phyloP scores from a whole-genome alignment of 1,284 basidiomycete genomes.

The Moniliella sp. region DNA sequence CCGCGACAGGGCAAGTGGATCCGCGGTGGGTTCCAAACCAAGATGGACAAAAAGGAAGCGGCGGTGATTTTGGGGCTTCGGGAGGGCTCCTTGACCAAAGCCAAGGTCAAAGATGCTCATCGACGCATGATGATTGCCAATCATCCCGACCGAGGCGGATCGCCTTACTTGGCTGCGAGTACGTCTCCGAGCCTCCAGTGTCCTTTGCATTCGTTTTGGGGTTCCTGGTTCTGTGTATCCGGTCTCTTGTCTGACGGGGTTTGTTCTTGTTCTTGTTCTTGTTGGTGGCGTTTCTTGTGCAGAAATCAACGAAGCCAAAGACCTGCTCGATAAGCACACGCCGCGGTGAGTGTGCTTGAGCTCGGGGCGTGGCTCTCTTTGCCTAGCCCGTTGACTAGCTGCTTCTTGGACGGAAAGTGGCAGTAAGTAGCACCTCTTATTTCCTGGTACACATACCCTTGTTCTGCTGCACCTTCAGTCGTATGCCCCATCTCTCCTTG shows the following conservation, averaged over 20 bases:
- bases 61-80: slow-evolving; percentile 61
- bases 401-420: no score
- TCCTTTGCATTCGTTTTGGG: not conserved
- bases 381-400: no score
- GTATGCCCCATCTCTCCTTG: no score
- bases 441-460: no score
- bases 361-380: no score
- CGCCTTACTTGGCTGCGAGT: slow-evolving; percentile 81
- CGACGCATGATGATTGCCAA: slow-evolving; percentile 41
- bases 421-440: no score
- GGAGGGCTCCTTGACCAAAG: slow-evolving; percentile 26
- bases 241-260: no score
- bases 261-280: no score
- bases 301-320: slow-evolving; percentile 34
- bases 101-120: slow-evolving; percentile 32
- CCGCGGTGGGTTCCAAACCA: slow-evolving; percentile 77
- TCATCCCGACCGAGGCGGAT: slow-evolving; percentile 89
- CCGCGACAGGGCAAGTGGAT: slow-evolving; percentile 78
- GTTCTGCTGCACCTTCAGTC: no score
- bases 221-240: not conserved
- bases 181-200: slow-evolving; percentile 3
- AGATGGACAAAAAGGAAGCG: slow-evolving; percentile 89
- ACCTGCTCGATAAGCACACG: slow-evolving; percentile 22
- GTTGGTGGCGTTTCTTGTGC: no score
- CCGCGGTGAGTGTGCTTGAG: no score